Percentiles rank a stretch among this genome's conserved stretches.
phyloP scores from a whole-genome alignment of 768 basidiomycete genomes.

The Tubosaeta sp. region DNA sequence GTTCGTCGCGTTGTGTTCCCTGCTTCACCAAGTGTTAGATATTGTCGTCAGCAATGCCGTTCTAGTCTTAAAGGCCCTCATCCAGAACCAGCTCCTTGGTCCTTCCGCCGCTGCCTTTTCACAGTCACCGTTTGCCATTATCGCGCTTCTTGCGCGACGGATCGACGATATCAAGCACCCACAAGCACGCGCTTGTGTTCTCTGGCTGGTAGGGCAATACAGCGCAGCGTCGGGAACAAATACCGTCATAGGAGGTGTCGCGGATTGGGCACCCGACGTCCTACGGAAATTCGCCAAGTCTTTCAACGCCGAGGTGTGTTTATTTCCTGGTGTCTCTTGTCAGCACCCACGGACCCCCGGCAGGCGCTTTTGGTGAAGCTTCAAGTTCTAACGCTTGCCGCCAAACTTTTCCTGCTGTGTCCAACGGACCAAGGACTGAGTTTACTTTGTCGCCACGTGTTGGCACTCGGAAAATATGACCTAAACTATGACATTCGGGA shows the following conservation, averaged over 20 bases:
- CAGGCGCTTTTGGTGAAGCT: slow-evolving; percentile 71
- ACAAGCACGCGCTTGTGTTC: slow-evolving; percentile 79
- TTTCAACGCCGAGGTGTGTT: slow-evolving; percentile 64
- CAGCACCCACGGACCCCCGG: not conserved
- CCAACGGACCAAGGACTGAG: slow-evolving; percentile 47
- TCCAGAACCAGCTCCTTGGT: slow-evolving; percentile 58
- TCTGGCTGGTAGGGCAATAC: slow-evolving; percentile 94
- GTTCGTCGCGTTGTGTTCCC: not conserved
- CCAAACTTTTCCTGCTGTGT: slow-evolving; percentile 73
- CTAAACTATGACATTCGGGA: slow-evolving; percentile 87
- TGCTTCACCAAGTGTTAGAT: slow-evolving; percentile 42
- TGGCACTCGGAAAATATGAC: slow-evolving; percentile 87
- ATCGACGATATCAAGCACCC: slow-evolving; percentile 78
- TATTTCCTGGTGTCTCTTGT: not conserved
- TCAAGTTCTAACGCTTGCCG: slow-evolving; percentile 79
- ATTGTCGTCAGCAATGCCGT: slow-evolving; percentile 75
- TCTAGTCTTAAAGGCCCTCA: slow-evolving; percentile 77
- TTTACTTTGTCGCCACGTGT: slow-evolving; percentile 65
- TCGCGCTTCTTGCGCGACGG: slow-evolving; percentile 71
- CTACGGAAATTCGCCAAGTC: slow-evolving; percentile 73
- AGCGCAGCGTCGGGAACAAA: slow-evolving; percentile 39
- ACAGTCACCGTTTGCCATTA: slow-evolving; percentile 54
- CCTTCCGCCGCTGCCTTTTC: slow-evolving; percentile 25
- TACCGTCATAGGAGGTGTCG: slow-evolving; percentile 51
- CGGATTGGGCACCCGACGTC: slow-evolving; percentile 85